Conservation (phyloP, 352 stramenopile genomes). For the Phytophthora fragariaefolia region DNA sequence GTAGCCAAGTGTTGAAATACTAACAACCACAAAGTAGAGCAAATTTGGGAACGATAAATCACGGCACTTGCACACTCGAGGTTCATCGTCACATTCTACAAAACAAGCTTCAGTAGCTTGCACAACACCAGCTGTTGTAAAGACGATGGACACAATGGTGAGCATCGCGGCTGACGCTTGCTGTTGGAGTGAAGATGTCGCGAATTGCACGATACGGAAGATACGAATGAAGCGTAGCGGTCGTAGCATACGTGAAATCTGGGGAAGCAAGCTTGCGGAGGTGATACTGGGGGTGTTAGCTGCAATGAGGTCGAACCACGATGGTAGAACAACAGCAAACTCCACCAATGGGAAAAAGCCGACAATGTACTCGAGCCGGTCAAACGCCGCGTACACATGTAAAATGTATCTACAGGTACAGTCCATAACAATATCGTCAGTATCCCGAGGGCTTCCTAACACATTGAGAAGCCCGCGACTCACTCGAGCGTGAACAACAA, state of each 20-base stretch:
- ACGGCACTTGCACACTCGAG: constrained; percentile 51
- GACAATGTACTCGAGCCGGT: constrained; percentile 64
- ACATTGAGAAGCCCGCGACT: no score
- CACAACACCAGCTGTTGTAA: constrained; percentile 70
- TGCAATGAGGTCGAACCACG: constrained; percentile 54
- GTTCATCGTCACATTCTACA: constrained; percentile 28
- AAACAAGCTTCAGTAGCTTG: constrained; percentile 74
- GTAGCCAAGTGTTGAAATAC: constrained; percentile 87
- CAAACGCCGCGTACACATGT: constrained; percentile 65
- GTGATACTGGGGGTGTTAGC: constrained; percentile 25
- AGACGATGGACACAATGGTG: constrained; percentile 75
- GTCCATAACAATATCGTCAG: no score
- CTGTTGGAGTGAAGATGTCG: constrained; percentile 72
- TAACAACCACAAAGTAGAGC: constrained; percentile 87
- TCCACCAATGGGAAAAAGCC: constrained; percentile 64
- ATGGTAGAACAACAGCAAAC: constrained; percentile 66
- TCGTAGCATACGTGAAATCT: constrained; percentile 48
- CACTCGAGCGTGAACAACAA: constrained; percentile 78
- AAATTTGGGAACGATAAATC: constrained; percentile 75
- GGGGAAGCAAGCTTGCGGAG: constrained; percentile 25
- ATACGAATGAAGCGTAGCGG: constrained; percentile 72
- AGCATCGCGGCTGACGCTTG: constrained; percentile 68
- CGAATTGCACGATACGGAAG: constrained; percentile 79
- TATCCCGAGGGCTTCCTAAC: no score
- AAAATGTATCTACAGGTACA: constrained; percentile 61